Conservation (phyloP, 1,284 basidiomycete species). For the Sporisorium sorghi region DNA sequence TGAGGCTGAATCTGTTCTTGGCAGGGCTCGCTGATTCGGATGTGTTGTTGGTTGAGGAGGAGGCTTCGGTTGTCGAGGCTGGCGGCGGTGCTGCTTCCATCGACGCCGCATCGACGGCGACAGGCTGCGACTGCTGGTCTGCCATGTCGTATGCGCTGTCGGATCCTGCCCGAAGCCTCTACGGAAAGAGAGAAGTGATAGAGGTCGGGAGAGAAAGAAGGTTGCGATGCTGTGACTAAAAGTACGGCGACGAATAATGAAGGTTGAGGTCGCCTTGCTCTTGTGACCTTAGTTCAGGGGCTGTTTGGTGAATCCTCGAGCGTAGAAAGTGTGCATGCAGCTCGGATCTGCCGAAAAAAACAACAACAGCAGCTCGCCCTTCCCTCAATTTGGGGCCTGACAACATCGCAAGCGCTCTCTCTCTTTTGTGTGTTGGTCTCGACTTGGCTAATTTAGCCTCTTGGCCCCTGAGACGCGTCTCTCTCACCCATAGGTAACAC, state of each 20-base stretch:
- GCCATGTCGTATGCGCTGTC: conserved; percentile 13
- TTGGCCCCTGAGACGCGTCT: conserved; percentile 22
- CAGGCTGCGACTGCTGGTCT: not conserved
- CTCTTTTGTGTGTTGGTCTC: conserved; percentile 29
- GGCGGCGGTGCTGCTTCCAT: not conserved
- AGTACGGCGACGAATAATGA: no score
- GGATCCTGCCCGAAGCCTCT: not conserved
- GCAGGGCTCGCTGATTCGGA: not conserved
- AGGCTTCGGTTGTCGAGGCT: not conserved
- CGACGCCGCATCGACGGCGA: not conserved
- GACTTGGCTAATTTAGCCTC: not conserved
- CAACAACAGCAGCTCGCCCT: no score
- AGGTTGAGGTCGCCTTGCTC: not conserved
- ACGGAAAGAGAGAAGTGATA: not conserved
- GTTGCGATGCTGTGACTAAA: no score
- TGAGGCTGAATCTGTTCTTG: conserved; percentile 48
- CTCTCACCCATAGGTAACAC: not conserved
- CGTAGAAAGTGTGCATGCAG: not conserved
- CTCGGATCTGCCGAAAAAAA: conserved; percentile 10
- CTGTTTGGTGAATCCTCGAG: not conserved
- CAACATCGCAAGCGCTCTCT: no score
- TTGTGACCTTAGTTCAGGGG: conserved; percentile 22
- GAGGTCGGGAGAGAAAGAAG: not conserved
- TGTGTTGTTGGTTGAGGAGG: no score
- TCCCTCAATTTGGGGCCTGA: no score